Evolutionary conservation across 192 early-diverging fungal species (phyloP), one percentile per base, ranked within the genome.

Genomic region (Phlyctochytrium arcticum): DNA sequence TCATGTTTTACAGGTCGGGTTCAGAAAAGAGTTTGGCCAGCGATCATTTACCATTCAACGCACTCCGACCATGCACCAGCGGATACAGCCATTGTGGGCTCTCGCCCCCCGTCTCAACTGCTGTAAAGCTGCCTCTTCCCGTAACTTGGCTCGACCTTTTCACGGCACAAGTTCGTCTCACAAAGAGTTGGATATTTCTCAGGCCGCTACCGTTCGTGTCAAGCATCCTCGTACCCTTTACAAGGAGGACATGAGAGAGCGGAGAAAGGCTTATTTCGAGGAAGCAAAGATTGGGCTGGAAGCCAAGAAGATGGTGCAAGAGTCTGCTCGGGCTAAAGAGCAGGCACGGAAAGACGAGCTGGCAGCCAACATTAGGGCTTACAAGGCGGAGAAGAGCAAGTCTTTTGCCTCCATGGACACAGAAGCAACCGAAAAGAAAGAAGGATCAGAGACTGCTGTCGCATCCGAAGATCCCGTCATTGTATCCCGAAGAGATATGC

Each of bases 111-210:
- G n/a, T n/a, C n/a, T n/a, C n/a, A n/a, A n/a, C n/a, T n/a, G n/a
- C n/a, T n/a, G n/a, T n/a, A n/a, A n/a, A n/a, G n/a, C n/a, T n/a
- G n/a, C n/a, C n/a, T n/a, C n/a, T n/a, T n/a, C n/a, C n/a, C n/a
- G n/a, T n/a, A n/a, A n/a, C n/a, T n/a, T n/a, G n/a, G n/a, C n/a
- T n/a, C n/a, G n/a, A n/a, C n/a, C n/a, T n/a, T n/a, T n/a, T n/a
- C n/a, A n/a, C n/a, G n/a, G n/a, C n/a, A n/a, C n/a, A n/a, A n/a
- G n/a, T n/a, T n/a, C n/a, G n/a, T n/a, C n/a, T n/a, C n/a, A n/a
- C n/a, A n/a, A n/a, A n/a, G n/a, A n/a, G n/a, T n/a, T n/a, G 10
- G 61, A 63, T 21, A 46, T 63, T 37, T 63, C 61, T 19, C 46
- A 63, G 24, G 61, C 48, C 19, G 61, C 61, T 4, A 1, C 31